These are phyloP conservation scores for Arthrobotrys sinensis DNA, from an alignment of 2,329 filamentous ascomycete species.

Conservation along the genomic window DNA sequence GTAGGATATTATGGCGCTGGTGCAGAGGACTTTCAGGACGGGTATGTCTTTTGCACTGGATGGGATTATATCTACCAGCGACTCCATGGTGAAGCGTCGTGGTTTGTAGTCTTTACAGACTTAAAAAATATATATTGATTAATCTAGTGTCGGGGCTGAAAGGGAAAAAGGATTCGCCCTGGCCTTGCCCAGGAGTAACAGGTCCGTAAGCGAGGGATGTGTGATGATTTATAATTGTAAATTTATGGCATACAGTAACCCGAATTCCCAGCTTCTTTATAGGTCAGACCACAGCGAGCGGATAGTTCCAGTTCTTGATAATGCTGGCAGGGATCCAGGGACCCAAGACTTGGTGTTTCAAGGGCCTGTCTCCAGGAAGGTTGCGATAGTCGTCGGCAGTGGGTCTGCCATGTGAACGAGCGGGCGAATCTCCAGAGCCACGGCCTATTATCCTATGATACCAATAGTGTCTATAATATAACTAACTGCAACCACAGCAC, in stretches of 20 bases:
- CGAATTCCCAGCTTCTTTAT: constrained; percentile 7
- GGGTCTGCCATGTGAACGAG: constrained; percentile 21
- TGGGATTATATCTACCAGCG: neutral
- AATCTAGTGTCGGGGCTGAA: neutral
- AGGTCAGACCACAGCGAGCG: neutral
- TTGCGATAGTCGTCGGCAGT: neutral
- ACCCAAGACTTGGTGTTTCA: neutral
- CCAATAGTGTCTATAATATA: neutral
- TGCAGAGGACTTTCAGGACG: constrained; percentile 13
- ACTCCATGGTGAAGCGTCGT: neutral
- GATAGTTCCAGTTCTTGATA: neutral
- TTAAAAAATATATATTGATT: neutral
- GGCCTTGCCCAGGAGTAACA: neutral
- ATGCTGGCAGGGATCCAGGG: neutral
- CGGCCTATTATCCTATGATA: neutral
- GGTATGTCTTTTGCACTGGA: constrained; percentile 12
- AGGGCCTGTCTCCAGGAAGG: neutral
- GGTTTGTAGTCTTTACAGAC: neutral
- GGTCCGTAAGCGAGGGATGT: neutral
- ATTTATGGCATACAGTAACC: neutral
- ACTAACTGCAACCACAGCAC: neutral
- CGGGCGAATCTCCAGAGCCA: constrained; percentile 24
- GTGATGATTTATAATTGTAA: no score
- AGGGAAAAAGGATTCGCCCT: neutral
- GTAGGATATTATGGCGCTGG: constrained; percentile 43